Evolutionary conservation across 176 grass and related monocot species (phyloP).

Genomic region (Eragrostis curvula): DNA sequence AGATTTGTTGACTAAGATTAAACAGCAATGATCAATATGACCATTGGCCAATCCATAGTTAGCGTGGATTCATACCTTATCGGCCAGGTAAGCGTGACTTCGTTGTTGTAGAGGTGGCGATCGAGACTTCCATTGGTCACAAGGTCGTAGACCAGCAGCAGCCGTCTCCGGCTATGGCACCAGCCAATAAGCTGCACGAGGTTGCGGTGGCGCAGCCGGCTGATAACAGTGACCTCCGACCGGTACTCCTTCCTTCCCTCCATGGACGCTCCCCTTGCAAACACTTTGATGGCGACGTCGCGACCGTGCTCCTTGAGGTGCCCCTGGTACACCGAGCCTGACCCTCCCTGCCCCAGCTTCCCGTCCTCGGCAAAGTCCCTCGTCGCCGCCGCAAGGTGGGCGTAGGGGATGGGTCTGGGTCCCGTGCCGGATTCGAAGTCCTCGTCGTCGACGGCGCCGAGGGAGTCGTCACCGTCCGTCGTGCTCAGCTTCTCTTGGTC

Average conservation of each 20-base stretch:
- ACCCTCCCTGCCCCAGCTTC: slow-evolving; percentile 70
- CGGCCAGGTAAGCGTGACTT: slow-evolving; percentile 44
- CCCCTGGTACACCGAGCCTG: slow-evolving; percentile 66
- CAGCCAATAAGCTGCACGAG: slow-evolving; percentile 75
- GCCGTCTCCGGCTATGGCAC: slow-evolving; percentile 53
- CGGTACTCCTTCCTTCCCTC: slow-evolving; percentile 63
- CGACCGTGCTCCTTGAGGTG: slow-evolving; percentile 29
- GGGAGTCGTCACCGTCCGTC: slow-evolving; percentile 41
- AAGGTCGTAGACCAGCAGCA: slow-evolving; percentile 62
- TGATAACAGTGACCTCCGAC: slow-evolving; percentile 68
- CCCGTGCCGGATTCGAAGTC: slow-evolving; percentile 45
- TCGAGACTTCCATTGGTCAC: slow-evolving; percentile 64
- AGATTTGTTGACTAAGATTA: too few species aligned
- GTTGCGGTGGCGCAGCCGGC: slow-evolving; percentile 66
- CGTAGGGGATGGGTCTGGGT: slow-evolving; percentile 34
- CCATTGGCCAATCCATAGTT: too few species aligned
- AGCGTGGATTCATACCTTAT: slow-evolving; percentile 35
- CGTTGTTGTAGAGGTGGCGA: slow-evolving; percentile 46
- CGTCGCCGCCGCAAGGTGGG: slow-evolving; percentile 41
- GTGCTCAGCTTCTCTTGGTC: background rate
- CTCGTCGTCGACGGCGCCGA: background rate
- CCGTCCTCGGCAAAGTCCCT: slow-evolving; percentile 40
- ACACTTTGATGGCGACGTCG: slow-evolving; percentile 70
- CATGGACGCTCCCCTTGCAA: slow-evolving; percentile 42
- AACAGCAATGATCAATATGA: too few species aligned